Evolutionary conservation across 2,329 filamentous ascomycete genomes (phyloP), one percentile per base, ranked within the genome.

Genomic region (Laburnicola sp.): DNA sequence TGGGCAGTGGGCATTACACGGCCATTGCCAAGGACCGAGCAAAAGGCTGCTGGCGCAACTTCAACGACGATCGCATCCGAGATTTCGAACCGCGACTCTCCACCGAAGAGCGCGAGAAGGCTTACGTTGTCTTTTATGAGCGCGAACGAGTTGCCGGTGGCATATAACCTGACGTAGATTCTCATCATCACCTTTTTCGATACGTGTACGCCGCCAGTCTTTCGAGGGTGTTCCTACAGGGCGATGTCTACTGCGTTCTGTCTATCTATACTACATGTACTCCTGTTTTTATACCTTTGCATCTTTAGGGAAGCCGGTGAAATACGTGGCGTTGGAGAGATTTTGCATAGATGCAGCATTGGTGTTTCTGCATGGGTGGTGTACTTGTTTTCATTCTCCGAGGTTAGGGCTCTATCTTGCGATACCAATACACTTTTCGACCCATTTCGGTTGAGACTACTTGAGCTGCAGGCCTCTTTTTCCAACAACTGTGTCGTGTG

Each of bases 1-100:
- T 88, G 45, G 82, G 83, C 32, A 83, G 82, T 44, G 92, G 92
- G 0, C 92, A 97, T 73, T 97, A 97, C 70, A 86, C 87, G 46
- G 82, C 86, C 3, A 85, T 88, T 26, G 75, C 76, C 38, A 76
- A 74, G 48, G 78, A 80, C 53, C 69, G 68, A 36, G 70, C 77
- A 28, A 75, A 82, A 26, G 77, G 78, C 25, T 80, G 78, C 53
- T 87, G 84, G 84, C 75, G 82, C 27, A 78, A 78, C 40, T 86
- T 83, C 58, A 85, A 87, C 58, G 84, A 87, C 35, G 67, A 71
- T 26, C 59, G 63, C 48, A 74, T 79, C 9, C 74, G 68, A 2
- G 83, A 86, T 54, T 83, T 86, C 52, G 78, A 82, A 58, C 84
- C 84, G 52, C 76, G 77, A 48, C 60, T 82, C 36, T 70, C 75